Evolutionary conservation across 805 yeast genomes (phyloP).

Genomic region (Ogataea neopini): DNA sequence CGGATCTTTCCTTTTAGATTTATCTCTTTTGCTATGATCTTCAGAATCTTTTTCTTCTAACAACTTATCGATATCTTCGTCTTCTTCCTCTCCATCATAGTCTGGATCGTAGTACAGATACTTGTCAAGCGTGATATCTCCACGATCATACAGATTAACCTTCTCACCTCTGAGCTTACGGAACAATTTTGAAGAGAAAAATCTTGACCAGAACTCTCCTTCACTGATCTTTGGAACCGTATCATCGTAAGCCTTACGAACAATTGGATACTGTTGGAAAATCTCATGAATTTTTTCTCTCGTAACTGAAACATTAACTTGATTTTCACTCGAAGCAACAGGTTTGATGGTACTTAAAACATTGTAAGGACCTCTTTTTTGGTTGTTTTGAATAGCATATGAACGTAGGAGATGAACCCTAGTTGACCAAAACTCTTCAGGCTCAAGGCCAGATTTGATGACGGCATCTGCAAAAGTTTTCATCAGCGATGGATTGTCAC

Average conservation of each 20-base stretch:
- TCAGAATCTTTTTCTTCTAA: slow-evolving; percentile 39
- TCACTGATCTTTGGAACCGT: slow-evolving; percentile 87
- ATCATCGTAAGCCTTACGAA: slow-evolving; percentile 84
- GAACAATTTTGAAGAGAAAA: slow-evolving; percentile 86
- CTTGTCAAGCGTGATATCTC: slow-evolving; percentile 82
- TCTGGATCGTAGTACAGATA: slow-evolving; percentile 74
- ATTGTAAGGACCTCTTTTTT: slow-evolving; percentile 89
- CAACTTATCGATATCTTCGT: slow-evolving; percentile 34
- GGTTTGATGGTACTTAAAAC: slow-evolving; percentile 93
- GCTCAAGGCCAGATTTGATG: slow-evolving; percentile 70
- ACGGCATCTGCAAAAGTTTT: slow-evolving; percentile 86
- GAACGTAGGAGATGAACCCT: slow-evolving; percentile 79
- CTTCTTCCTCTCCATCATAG: slow-evolving; percentile 41
- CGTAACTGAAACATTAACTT: slow-evolving; percentile 89
- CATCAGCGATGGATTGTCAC: slow-evolving; percentile 68
- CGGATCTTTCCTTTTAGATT: slow-evolving; percentile 36
- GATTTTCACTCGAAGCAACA: slow-evolving; percentile 88
- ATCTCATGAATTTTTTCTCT: slow-evolving; percentile 87
- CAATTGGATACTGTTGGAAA: slow-evolving; percentile 90
- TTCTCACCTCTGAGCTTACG: slow-evolving; percentile 88
- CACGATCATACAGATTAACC: slow-evolving; percentile 70
- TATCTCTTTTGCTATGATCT: slow-evolving; percentile 35
- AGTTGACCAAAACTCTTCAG: slow-evolving; percentile 85
- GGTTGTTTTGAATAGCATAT: slow-evolving; percentile 80
- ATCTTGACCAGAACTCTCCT: slow-evolving; percentile 95